Percentiles rank a stretch among this genome's conserved stretches.
Evolutionary conservation across 805 yeast species (phyloP).

Genomic region (Yarrowia sp.): DNA sequence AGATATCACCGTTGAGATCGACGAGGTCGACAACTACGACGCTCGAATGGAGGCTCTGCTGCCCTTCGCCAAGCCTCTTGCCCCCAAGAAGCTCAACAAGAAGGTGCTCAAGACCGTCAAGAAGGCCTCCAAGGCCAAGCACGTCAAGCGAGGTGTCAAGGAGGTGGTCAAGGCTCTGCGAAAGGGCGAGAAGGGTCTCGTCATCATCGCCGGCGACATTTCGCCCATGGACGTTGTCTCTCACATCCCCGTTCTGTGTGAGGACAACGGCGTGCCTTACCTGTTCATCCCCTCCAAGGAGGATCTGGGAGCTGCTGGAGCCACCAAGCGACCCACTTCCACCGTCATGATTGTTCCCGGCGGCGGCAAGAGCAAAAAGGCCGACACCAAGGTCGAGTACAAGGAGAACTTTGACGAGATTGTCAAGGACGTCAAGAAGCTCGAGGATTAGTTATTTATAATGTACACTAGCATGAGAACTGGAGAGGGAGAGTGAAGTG

Average conservation of each 20-base stretch:
- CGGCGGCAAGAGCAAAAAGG: slow-evolving; percentile 80
- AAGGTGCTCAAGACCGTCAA: slow-evolving; percentile 94
- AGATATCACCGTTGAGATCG: slow-evolving; percentile 40
- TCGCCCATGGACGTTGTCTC: slow-evolving; percentile 97
- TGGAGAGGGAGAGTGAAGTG: neutral
- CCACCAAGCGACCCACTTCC: slow-evolving; percentile 98
- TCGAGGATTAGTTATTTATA: slow-evolving; percentile 41
- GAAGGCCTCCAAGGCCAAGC: slow-evolving; percentile 97
- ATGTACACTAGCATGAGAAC: slow-evolving; percentile 38
- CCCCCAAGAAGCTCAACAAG: slow-evolving; percentile 93
- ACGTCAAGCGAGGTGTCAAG: slow-evolving; percentile 97
- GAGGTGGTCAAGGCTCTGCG: slow-evolving; percentile 98
- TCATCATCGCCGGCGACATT: slow-evolving; percentile 96
- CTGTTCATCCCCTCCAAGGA: slow-evolving; percentile 96
- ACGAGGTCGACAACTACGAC: slow-evolving; percentile 80
- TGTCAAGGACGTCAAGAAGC: slow-evolving; percentile 77
- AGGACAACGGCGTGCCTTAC: slow-evolving; percentile 89
- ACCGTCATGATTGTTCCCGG: slow-evolving; percentile 98
- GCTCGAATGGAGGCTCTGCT: slow-evolving; percentile 86
- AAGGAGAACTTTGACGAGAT: slow-evolving; percentile 91
- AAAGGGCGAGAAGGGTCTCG: slow-evolving; percentile 97
- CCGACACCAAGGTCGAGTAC: slow-evolving; percentile 71
- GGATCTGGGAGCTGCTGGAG: slow-evolving; percentile 98
- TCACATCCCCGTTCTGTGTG: slow-evolving; percentile 96
- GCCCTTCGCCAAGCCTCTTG: slow-evolving; percentile 93